Evolutionary conservation across 1,284 basidiomycete genomes (phyloP).

Genomic region (Trichosporon asahii): DNA sequence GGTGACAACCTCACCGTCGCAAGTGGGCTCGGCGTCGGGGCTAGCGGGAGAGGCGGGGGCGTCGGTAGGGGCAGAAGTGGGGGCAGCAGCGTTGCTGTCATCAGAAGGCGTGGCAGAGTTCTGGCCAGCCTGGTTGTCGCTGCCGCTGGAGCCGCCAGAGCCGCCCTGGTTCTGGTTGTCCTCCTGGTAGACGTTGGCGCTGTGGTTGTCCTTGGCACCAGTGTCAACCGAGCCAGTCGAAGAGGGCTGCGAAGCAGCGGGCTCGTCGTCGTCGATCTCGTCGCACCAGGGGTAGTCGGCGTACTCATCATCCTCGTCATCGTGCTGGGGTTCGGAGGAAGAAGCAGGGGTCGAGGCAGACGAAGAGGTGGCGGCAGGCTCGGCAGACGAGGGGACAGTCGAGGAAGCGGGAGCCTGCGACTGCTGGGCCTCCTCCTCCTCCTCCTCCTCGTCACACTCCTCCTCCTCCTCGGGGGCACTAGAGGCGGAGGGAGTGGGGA

Average conservation of each 20-base stretch:
- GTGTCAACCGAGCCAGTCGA: not conserved
- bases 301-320: constrained; percentile 1
- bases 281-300: constrained; percentile 13
- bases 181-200: constrained; percentile 18
- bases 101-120: not conserved
- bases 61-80: not conserved
- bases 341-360: not conserved
- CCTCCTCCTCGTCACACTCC: constrained; percentile 20
- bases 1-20: constrained; percentile 7
- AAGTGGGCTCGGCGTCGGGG: constrained; percentile 4
- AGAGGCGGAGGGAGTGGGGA: constrained; percentile 3
- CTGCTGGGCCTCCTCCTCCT: constrained; percentile 15
- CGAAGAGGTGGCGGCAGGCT: not conserved
- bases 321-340: not conserved
- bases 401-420: not conserved
- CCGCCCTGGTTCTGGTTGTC: not conserved
- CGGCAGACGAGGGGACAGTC: not conserved
- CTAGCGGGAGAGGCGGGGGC: not conserved
- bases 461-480: constrained; percentile 1
- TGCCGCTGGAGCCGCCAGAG: not conserved
- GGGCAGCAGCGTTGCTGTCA: not conserved
- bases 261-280: constrained; percentile 10
- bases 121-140: not conserved
- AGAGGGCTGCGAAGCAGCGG: not conserved
- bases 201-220: constrained; percentile 32